phyloP scores from a whole-genome alignment of 2,329 filamentous ascomycete species.

The Saccharata proteae region DNA sequence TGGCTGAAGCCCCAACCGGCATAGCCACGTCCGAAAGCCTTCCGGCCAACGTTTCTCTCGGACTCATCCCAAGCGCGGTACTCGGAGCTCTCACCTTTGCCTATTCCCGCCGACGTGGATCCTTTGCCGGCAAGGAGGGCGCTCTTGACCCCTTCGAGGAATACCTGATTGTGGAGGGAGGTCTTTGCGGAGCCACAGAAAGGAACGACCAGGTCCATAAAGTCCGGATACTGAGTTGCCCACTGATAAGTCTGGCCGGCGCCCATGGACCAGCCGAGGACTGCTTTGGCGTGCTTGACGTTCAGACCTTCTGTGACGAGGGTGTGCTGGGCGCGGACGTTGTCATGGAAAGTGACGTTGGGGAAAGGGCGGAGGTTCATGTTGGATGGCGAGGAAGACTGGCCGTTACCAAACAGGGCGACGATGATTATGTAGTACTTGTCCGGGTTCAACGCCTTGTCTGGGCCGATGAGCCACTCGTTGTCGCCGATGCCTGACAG shows the following conservation, averaged over 20 bases:
- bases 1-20: slow-evolving; percentile 74
- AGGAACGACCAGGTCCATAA: slow-evolving; percentile 52
- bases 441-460: slow-evolving; percentile 51
- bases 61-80: slow-evolving; percentile 40
- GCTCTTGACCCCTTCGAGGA: slow-evolving; percentile 52
- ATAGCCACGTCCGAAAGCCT: slow-evolving; percentile 63
- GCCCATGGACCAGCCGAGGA: slow-evolving; percentile 62
- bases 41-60: slow-evolving; percentile 47
- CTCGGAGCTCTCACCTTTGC: slow-evolving; percentile 17
- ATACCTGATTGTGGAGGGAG: slow-evolving; percentile 55
- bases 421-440: slow-evolving; percentile 58
- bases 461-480: slow-evolving; percentile 58
- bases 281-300: slow-evolving; percentile 47
- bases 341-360: slow-evolving; percentile 53
- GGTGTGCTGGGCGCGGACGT: slow-evolving; percentile 53
- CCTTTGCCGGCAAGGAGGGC: slow-evolving; percentile 47
- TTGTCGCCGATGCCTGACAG: slow-evolving; percentile 58
- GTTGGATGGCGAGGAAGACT: slow-evolving; percentile 58
- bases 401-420: slow-evolving; percentile 56
- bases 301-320: slow-evolving; percentile 53
- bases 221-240: slow-evolving; percentile 50
- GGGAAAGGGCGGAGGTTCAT: slow-evolving; percentile 47
- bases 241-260: slow-evolving; percentile 55
- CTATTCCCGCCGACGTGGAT: slow-evolving; percentile 38
- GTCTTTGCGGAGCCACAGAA: slow-evolving; percentile 57